Evolutionary conservation across 2,329 filamentous ascomycete genomes (phyloP).

Genomic region (Botrytis pseudocinerea): DNA sequence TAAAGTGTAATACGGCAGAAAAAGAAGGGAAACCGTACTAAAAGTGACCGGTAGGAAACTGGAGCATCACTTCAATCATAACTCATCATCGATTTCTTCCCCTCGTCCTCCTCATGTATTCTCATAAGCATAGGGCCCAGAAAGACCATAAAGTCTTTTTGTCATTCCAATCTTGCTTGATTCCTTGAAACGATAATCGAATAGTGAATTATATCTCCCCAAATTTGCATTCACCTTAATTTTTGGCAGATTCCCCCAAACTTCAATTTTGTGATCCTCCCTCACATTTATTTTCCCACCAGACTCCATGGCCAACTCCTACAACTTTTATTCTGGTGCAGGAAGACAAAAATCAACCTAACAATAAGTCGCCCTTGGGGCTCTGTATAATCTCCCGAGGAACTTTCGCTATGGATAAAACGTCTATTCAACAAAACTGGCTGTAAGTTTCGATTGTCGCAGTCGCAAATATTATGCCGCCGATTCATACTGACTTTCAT

Average conservation of each 20-base stretch:
- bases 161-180: constrained; percentile 22
- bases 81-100: constrained; percentile 3
- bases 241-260: constrained; percentile 1
- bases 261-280: constrained; percentile 14
- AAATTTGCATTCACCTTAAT: constrained; percentile 9
- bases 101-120: constrained; percentile 21
- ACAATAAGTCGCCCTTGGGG: constrained; percentile 56
- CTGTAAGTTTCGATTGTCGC: constrained; percentile 45
- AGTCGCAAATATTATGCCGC: constrained; percentile 5
- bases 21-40: neutral
- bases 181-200: constrained; percentile 15
- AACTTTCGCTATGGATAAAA: constrained; percentile 29
- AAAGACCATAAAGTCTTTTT: constrained; percentile 22
- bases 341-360: constrained; percentile 46
- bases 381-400: constrained; percentile 32
- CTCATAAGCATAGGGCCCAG: constrained; percentile 19
- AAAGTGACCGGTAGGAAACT: neutral
- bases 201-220: constrained; percentile 13
- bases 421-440: constrained; percentile 50
- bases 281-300: constrained; percentile 21
- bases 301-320: constrained; percentile 24
- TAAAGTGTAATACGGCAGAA: neutral
- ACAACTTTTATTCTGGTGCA: constrained; percentile 19
- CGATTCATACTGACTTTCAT: constrained; percentile 27
- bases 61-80: constrained; percentile 9